Evolutionary conservation across 352 stramenopile genomes (phyloP), one percentile per base, ranked within the genome.

Genomic region (Halophytophthora batemanensis): DNA sequence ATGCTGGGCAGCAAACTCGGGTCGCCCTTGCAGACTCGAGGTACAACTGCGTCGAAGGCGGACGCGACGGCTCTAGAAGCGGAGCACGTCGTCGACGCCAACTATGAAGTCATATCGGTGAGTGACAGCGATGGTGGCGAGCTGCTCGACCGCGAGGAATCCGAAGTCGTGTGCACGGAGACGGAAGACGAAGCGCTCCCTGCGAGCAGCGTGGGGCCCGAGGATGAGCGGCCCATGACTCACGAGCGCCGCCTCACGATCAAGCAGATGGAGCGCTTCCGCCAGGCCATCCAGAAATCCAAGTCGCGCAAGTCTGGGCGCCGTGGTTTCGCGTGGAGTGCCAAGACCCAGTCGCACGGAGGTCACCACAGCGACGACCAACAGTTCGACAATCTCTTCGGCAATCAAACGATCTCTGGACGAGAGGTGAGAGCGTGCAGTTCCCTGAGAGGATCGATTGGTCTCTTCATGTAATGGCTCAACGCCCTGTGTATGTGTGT

Each of bases 261-360:
- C 29, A 67, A 70, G 23, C 66, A 76, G 23, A 21, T 72, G 22
- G 66, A 76, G n/a, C 58, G 66, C 13, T 76, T 66, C 48, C 66
- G 62, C 18, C 52, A 57, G 14, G 63, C 62, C 6, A 67, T 72
- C 59, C 65, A 59, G 33, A 71, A 66, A 31, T 31, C 25, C 25
- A 34, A 53, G 29, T 58, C 51, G 15, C 48, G 59, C 23, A 48
- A 45, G 45, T 31, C 59, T 15, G 40, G 39, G 14, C 53, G 50
- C 2, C 61, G 22, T 2, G 58, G 45, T 19, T 31, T 58, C 13
- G 22, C 22, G 12, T 70, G 61, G 50, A 53, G 53, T 36, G 53
- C 54, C 13, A 72, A 63, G 23, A 68, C 60, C 36, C 60, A 69
- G 35, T 46, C 38, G 1, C 45, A 47, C 40, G 37, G 1, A 15